These are phyloP conservation scores for Suhomyces bolitotheri DNA, from an alignment of 1,139 yeast genomes.

Conservation along the genomic window DNA sequence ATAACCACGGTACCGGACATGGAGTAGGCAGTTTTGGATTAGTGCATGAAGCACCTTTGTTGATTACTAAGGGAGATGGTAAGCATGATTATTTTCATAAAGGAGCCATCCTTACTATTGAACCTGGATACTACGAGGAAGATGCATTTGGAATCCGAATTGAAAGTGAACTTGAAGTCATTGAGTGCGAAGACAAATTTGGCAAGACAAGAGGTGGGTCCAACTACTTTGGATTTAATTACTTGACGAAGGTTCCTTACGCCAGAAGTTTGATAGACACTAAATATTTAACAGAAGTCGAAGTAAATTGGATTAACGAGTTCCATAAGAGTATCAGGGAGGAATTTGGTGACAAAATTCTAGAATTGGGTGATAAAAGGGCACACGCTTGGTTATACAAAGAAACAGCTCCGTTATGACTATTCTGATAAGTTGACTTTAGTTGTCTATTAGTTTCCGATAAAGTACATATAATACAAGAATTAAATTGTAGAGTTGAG, in stretches of 20 bases:
- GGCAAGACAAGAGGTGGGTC: conserved; percentile 40
- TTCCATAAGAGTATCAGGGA: conserved; percentile 42
- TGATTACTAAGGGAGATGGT: conserved; percentile 42
- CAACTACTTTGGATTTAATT: conserved; percentile 45
- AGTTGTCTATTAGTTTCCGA: conserved; percentile 3
- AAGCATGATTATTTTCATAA: conserved; percentile 34
- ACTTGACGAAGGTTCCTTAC: conserved; percentile 56
- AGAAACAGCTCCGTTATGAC: conserved; percentile 37
- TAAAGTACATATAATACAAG: conserved; percentile 13
- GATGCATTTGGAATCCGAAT: conserved; percentile 54
- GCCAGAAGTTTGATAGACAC: conserved; percentile 48
- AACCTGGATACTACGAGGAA: conserved; percentile 57
- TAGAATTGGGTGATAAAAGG: conserved; percentile 38
- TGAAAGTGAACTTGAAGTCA: conserved; percentile 52
- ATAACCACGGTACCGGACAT: conserved; percentile 62
- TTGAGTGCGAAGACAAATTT: conserved; percentile 31
- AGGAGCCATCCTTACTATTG: conserved; percentile 55
- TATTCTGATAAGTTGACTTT: background rate
- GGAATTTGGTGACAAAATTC: conserved; percentile 36
- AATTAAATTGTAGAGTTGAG: conserved; percentile 23
- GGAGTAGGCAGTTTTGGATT: conserved; percentile 59
- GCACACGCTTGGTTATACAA: conserved; percentile 43
- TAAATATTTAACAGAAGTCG: conserved; percentile 35
- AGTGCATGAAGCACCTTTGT: conserved; percentile 59
- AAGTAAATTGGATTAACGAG: conserved; percentile 52